phyloP scores from a whole-genome alignment of 2,329 filamentous ascomycete genomes.

The Colletotrichum lini region DNA sequence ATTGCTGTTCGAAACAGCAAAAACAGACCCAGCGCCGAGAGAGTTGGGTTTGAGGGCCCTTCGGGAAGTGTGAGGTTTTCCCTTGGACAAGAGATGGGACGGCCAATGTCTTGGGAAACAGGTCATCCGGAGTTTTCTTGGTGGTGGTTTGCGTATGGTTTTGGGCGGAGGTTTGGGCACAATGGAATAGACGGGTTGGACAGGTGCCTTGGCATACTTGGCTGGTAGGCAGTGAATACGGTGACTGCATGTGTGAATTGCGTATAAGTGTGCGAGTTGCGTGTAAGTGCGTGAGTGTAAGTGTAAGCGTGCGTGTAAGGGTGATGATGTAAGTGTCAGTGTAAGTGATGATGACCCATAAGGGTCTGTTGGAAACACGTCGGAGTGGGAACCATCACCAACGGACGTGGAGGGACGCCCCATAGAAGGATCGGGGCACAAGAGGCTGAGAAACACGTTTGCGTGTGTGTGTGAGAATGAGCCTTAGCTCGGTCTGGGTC shows the following conservation, averaged over 20 bases:
- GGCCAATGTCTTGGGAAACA: not conserved
- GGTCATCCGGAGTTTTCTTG: not conserved
- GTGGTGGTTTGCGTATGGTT: not conserved
- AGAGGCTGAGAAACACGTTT: not conserved
- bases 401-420: not conserved
- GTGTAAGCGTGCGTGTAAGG: not conserved
- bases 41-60: slow-evolving; percentile 38
- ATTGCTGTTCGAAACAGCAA: slow-evolving; percentile 32
- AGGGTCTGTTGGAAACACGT: not conserved
- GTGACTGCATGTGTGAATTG: too few species aligned
- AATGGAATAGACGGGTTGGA: not conserved
- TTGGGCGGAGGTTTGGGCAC: not conserved
- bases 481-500: slow-evolving; percentile 2
- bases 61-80: slow-evolving; percentile 16
- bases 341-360: slow-evolving; percentile 1
- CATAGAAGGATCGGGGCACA: not conserved
- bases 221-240: not conserved
- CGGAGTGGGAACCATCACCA: not conserved
- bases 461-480: not conserved
- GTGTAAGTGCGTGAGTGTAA: too few species aligned
- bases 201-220: not conserved
- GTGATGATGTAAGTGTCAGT: not conserved
- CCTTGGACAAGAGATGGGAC: slow-evolving; percentile 12
- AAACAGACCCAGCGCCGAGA: slow-evolving; percentile 39
- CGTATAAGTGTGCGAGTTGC: too few species aligned